Base-by-base conservation (phyloP, 164 flowering plant species). In the Berberis vulgaris region DNA sequence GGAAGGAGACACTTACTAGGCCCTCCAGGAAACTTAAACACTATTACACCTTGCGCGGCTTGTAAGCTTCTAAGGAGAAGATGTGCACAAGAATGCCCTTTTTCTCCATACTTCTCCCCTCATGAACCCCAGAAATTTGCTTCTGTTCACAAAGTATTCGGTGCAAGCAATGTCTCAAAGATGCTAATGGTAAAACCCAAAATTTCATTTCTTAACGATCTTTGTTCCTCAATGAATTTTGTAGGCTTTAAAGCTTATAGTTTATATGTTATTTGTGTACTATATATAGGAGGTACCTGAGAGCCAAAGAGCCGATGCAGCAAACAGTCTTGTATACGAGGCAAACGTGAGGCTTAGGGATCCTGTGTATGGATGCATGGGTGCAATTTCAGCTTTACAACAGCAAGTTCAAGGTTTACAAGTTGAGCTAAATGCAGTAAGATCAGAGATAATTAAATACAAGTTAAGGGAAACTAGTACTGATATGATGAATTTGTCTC, bases 81-180 rank as follows among this genome's bases (percentile, higher is more conserved):
- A 45, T 93, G 98, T 63, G 91, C 94, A 0, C 90, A 88, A 68
- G 97, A 90, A 68, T 93, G 98, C 72, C 98, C 97, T 3, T 93
- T 93, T 64, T 86, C 94, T 61, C 98, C 97, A 1, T 93, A 93
- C 65, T 93, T 93, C 79, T 90, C 97, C 44, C 98, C 97, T 41
- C 93, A 85, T 59, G 98, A 93, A 56, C 98, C 98, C 47, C 96
- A 89, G 1, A 93, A 88, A 61, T 93, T 93, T 57, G 96, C 96
- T 41, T 84, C 96, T 43, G 98, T 93, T 49, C 98, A 93, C 76
- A 93, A 88, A 69, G 91, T 89, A 74, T 93, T 93, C 45, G 98
- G 98, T 46, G 97, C 98, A 40, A 93, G 98, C 84, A 93, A 93
- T 64, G 96, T 93, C 79, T 86, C 96, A 67, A 93, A 93, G 81